Evolutionary conservation across 176 grass and related monocot genomes (phyloP), one percentile per base, ranked within the genome.

Genomic region (Leersia perrieri): DNA sequence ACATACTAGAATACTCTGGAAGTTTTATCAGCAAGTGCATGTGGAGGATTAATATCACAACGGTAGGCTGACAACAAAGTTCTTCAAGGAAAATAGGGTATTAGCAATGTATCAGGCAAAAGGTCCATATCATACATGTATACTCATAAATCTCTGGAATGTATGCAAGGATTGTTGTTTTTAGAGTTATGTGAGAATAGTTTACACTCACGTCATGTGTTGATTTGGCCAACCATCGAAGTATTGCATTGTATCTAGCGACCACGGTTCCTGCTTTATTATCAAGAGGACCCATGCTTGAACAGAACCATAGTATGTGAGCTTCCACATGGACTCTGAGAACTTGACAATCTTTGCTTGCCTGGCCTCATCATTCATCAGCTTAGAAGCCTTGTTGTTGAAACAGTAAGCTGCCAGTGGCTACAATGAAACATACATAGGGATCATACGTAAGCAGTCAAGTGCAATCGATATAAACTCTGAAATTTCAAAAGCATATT

Each of bases 301-400:
- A 75, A 99, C 87, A 64, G 63, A 77, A 36, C 76, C 82, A 88
- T 99, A 99, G 82, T 96, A 99, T 47, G 90, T 96, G 23, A 99
- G 97, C 77, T 96, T 99, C 97, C 97, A 99, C 84, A 91, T 99
- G 64, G 97, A 99, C 84, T 99, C 97, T 28, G 90, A 93, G 83
- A 93, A 95, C 89, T 99, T 99, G 31, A 76, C 33, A 77, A 93
- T 78, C 87, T 99, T 99, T 84, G 79, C 57, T 78, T 79, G 73
- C 42, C 78, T 88, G 44, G 78, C 60, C 29, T 94, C 94, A 72
- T 92, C 88, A 76, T 72, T 97, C 85, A 83, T 86, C 82, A 86
- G 42, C 57, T 65, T 84, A 76, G 71, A 87, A 88, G 71, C 84
- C 58, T 90, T 88, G 51, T 41, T 92, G n/a, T 55, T 78, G 68